Base-by-base conservation (phyloP, 179 eudicot genomes). In the Silene noctiflora region DNA sequence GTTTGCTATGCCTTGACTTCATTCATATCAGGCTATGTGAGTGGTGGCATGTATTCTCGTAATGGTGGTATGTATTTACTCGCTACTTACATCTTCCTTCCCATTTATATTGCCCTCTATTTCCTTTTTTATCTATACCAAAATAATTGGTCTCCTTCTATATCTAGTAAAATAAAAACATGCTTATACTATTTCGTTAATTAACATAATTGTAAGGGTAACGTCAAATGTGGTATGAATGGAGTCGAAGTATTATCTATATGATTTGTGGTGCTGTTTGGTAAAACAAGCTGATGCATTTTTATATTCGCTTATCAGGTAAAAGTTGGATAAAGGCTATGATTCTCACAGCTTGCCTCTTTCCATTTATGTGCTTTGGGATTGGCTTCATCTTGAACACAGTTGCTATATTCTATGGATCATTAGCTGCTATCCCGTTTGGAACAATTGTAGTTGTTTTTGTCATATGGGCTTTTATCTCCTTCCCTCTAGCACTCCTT, bases 31-130 rank as follows among this genome's bases (percentile, higher is more conserved):
- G 98, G 98, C 58, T 93, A 91, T 59, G 96, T 93, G 39, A 93
- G 98, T 78, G 97, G 98, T 69, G 97, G 97, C 81, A 91, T 94
- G 93, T 90, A 94, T 69, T 87, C 94, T 29, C 96, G 97, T 79
- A 78, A 86, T 69, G 98, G 97, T 17, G 98, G 98, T 91, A 89
- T 83, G 90, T 69, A 12, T 1, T 21, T 25, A 44, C 13, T 44
- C 14, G 2, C 51, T 6, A 11, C 51, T 44, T 6, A 11, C 51
- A 10, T 44, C 51, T 44, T 11, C 51, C 51, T 44, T 44, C 13
- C 51, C 51, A 44, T 44, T 42, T 42, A 11, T 44, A 44, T 44
- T 44, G 13, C 51, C 14, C 51, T 20, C 64, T 19, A 8, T 60
- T 11, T 19, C 64, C 11, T 8, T 60, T 60, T 11, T 60, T 19